These are phyloP conservation scores for Helianthus tuberosus DNA, from an alignment of 129 eudicot genomes.

Conservation along the genomic window DNA sequence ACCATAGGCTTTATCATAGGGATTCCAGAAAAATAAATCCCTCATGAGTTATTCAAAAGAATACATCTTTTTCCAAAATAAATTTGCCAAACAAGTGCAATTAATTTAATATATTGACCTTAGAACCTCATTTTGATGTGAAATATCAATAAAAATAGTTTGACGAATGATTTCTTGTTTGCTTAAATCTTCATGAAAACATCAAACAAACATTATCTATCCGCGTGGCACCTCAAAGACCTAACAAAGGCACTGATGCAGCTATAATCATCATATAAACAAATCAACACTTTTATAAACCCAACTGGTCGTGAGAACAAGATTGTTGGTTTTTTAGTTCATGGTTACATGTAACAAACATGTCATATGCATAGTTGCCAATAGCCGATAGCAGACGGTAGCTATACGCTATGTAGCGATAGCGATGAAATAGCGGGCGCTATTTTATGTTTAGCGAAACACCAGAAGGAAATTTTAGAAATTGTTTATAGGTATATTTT, in stretches of 20 bases:
- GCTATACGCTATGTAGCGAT: too few species aligned
- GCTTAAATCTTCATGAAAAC: neutral
- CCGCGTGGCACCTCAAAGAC: neutral
- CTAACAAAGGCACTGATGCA: neutral
- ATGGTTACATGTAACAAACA: neutral
- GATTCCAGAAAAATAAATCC: too few species aligned
- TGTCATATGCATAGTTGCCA: neutral
- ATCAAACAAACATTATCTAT: slow-evolving; percentile 3
- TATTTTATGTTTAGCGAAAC: too few species aligned
- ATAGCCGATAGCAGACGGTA: too few species aligned
- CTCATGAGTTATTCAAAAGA: too few species aligned
- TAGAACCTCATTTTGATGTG: neutral
- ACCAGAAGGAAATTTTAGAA: too few species aligned
- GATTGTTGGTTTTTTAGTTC: neutral
- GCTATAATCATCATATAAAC: neutral
- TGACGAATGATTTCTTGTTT: slow-evolving; percentile 1
- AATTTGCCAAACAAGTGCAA: too few species aligned
- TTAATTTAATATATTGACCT: neutral
- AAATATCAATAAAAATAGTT: slow-evolving; percentile 10
- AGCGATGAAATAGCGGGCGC: too few species aligned
- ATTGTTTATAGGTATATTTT: too few species aligned
- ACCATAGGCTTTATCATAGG: too few species aligned
- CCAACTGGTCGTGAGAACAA: neutral
- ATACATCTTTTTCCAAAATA: too few species aligned
- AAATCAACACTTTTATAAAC: slow-evolving; percentile 3